These are phyloP conservation scores for Thuja plicata DNA, from an alignment of 83 land plant species.

Conservation along the genomic window DNA sequence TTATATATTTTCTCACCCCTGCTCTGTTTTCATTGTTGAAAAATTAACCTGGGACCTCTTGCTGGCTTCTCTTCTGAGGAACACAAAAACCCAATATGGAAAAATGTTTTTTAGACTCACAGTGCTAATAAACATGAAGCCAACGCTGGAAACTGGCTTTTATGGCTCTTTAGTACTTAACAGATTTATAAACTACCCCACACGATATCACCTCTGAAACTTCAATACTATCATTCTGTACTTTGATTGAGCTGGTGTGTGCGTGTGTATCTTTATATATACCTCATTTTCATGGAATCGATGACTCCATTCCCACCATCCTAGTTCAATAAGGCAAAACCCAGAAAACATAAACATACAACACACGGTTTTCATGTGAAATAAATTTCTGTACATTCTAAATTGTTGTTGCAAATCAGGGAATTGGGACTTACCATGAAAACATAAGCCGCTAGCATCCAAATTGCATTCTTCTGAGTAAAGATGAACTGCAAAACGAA, in stretches of 20 bases:
- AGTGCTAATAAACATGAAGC: not conserved
- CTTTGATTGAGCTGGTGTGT: not conserved
- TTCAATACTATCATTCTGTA: not conserved
- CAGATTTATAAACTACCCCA: not conserved
- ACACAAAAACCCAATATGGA: not conserved
- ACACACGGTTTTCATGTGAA: not conserved
- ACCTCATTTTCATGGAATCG: not conserved
- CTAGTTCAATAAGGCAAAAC: not conserved
- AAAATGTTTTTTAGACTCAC: not conserved
- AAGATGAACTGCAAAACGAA: slow-evolving; percentile 93
- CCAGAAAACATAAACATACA: not conserved
- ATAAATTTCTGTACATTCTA: not conserved
- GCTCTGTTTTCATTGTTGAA: not conserved
- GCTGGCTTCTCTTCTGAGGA: not conserved
- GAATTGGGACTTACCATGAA: slow-evolving; percentile 58
- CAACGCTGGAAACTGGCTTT: not conserved
- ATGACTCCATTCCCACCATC: not conserved
- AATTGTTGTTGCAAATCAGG: not conserved
- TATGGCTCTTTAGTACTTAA: not conserved
- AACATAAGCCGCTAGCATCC: slow-evolving; percentile 82
- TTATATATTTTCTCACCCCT: not conserved
- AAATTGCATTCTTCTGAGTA: slow-evolving; percentile 52
- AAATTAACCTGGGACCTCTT: not conserved
- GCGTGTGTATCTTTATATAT: no score
- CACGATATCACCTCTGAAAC: not conserved